Conservation (phyloP, 106 monocot species). For the Allium cepa region DNA sequence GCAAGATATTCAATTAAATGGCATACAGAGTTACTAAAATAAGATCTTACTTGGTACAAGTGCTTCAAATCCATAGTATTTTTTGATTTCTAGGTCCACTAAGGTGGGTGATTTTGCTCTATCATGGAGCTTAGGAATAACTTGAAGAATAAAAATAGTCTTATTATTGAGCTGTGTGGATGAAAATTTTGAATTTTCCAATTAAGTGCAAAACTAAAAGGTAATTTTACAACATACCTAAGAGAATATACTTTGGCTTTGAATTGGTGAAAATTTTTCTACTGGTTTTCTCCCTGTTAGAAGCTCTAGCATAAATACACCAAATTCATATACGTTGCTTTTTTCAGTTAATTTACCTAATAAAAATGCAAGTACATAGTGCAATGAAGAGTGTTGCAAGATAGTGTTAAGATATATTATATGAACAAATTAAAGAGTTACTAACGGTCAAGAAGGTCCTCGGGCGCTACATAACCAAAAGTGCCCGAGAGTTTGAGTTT, state of each 20-base stretch:
- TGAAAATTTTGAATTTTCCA: no score
- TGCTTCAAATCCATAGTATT: constrained; percentile 91
- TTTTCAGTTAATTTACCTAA: constrained; percentile 92
- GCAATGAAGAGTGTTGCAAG: not conserved
- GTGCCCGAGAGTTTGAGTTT: no score
- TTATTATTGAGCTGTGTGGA: not conserved
- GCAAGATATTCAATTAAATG: no score
- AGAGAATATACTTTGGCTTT: constrained; percentile 83
- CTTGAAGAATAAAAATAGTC: constrained; percentile 30
- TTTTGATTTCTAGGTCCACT: constrained; percentile 64
- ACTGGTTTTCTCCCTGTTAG: no score
- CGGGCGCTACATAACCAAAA: constrained; percentile 81
- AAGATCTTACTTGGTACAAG: constrained; percentile 60
- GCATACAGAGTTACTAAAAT: no score
- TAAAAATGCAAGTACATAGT: not conserved
- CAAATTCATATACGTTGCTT: constrained; percentile 97
- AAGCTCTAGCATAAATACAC: constrained; percentile 83
- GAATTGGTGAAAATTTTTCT: constrained; percentile 57
- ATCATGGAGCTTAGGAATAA: constrained; percentile 90
- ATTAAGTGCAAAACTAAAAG: not conserved
- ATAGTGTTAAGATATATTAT: not conserved
- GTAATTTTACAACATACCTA: constrained; percentile 41
- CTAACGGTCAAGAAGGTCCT: constrained; percentile 83
- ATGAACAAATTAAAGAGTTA: not conserved
- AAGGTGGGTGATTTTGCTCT: constrained; percentile 77